Base-by-base conservation (phyloP, 2,329 filamentous ascomycete species). In the Leptographium radiaticola region DNA sequence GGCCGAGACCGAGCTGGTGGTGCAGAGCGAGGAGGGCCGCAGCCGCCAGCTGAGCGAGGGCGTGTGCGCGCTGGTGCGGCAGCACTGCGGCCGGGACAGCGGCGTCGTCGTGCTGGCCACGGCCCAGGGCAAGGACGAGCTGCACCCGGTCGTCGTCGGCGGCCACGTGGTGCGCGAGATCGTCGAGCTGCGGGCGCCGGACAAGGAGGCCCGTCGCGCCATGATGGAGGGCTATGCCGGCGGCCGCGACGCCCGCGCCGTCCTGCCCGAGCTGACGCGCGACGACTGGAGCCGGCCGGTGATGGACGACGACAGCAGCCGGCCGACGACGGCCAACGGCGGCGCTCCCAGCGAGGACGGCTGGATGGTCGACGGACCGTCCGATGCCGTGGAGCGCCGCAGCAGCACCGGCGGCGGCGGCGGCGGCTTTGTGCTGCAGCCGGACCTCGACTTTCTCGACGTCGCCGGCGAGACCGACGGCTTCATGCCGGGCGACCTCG, bases 401-500 rank as follows among this genome's bases (percentile, higher is more conserved):
- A 36, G 71, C 8, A 82, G 78, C 56, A 67, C 71, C 38, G 11
- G n/a, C 7, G 9, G 30, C 2, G 49, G 66, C 8, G 54, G 71
- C 5, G 77, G 79, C 52, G 86, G 84, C 0, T 93, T 95, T 62
- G 69, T 84, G 1, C 71, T 95, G 7, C 86, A 89, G 55, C 71
- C 80, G 0, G 79, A 86, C 49, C 79, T 98, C 11, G 93, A 98
- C 66, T 87, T 97, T 55, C 79, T 97, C 10, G 91, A 97, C 58
- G 77, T 98, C 54, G 89, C 94, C 18, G 90, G 93, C 1, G 85
- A 91, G 61, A 97, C 91, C 0, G 93, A 98, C 64, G 93, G 93
- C 1, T 98, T 97, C 65, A 96, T 97, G 90, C 91, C 93, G 1
- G 93, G 90, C 4, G 93, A 98, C 66, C 75, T 98, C 40, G 83